Conservation (phyloP, 139 green algal species). For the Astrephomene gubernaculifera region DNA sequence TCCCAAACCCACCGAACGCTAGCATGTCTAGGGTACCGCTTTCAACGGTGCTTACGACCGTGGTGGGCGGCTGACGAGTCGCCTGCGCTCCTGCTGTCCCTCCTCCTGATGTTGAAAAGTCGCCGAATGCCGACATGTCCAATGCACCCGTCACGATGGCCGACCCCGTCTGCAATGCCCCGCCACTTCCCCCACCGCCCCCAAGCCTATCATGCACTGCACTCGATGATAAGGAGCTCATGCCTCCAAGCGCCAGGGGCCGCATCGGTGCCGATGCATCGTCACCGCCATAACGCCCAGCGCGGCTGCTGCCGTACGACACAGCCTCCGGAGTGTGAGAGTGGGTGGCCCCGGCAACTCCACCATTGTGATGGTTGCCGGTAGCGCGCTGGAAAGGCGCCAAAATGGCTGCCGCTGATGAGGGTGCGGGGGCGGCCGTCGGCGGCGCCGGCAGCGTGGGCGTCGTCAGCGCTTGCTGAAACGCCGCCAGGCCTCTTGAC, state of each 20-base stretch:
- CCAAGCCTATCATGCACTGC: neutral
- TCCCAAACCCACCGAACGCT: slow-evolving; percentile 35
- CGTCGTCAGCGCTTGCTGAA: slow-evolving; percentile 11
- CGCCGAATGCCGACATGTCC: slow-evolving; percentile 68
- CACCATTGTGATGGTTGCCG: too few relatives aligned
- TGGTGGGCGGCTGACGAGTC: too few relatives aligned
- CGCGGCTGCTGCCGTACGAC: neutral
- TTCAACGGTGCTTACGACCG: neutral
- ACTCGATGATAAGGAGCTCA: neutral
- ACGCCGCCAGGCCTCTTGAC: slow-evolving; percentile 21
- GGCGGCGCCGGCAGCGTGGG: slow-evolving; percentile 2
- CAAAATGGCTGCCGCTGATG: too few relatives aligned
- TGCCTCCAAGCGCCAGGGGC: neutral
- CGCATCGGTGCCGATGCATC: slow-evolving; percentile 2
- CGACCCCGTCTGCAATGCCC: neutral
- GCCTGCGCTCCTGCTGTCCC: too few relatives aligned
- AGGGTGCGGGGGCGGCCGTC: neutral
- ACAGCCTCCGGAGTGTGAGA: neutral
- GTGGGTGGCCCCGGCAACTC: too few relatives aligned
- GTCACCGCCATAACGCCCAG: neutral
- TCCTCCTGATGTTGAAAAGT: too few relatives aligned
- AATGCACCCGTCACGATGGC: slow-evolving; percentile 41
- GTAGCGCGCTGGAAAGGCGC: too few relatives aligned
- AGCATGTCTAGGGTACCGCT: slow-evolving; percentile 66
- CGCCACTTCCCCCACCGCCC: neutral